Conservation (phyloP, 2,329 filamentous ascomycete species). For the Pseudogymnoascus sp. region DNA sequence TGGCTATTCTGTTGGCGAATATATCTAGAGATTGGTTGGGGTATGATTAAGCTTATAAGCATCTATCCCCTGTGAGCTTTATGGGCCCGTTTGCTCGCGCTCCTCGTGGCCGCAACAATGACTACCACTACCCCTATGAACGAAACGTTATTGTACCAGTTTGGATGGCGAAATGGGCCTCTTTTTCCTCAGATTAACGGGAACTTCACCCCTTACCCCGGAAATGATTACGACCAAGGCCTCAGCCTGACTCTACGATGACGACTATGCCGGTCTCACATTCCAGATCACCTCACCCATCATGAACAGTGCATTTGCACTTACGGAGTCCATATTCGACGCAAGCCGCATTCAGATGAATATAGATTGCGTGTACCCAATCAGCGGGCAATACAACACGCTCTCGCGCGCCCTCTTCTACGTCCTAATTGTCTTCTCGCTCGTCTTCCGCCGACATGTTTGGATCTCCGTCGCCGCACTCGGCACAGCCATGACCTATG, state of each 20-base stretch:
- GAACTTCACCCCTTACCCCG: background rate
- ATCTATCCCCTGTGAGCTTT: background rate
- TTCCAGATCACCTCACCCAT: background rate
- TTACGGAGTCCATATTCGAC: background rate
- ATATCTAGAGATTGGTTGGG: background rate
- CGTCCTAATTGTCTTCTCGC: constrained; percentile 10
- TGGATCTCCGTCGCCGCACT: constrained; percentile 13
- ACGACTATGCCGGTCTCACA: background rate
- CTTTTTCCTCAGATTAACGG: background rate
- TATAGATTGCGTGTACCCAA: constrained; percentile 6
- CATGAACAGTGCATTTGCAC: background rate
- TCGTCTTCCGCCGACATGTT: constrained; percentile 11
- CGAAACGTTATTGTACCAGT: background rate
- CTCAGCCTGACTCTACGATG: background rate
- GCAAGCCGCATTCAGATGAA: background rate
- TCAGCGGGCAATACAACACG: constrained; percentile 13
- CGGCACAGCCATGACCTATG: constrained; percentile 11
- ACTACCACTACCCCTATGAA: background rate
- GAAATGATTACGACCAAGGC: background rate
- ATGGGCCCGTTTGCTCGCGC: background rate
- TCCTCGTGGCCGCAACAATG: background rate
- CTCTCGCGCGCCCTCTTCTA: constrained; percentile 11
- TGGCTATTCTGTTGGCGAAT: background rate
- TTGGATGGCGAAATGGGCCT: background rate
- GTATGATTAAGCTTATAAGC: background rate